Evolutionary conservation across 2,329 filamentous ascomycete species (phyloP).

Genomic region (Colletotrichum echinochloae): DNA sequence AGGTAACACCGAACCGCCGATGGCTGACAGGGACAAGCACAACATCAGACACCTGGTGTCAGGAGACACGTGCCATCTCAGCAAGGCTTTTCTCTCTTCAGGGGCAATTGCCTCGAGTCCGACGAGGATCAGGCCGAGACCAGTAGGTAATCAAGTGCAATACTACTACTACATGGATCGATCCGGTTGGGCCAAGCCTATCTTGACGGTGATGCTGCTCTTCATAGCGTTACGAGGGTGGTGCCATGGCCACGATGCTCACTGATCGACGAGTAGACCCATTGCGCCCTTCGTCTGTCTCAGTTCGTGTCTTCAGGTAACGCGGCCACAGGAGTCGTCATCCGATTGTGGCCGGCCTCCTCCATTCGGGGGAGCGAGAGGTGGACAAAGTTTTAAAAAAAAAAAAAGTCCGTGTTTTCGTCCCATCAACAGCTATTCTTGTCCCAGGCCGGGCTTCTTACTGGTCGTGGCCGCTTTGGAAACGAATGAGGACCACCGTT

Average conservation of each 20-base stretch:
- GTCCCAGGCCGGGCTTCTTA: constrained; percentile 24
- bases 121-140: constrained; percentile 1
- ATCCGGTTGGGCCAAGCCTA: neutral
- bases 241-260: neutral
- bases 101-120: neutral
- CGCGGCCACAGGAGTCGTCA: constrained; percentile 1
- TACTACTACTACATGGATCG: too few species aligned
- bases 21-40: constrained; percentile 38
- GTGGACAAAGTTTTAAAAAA: neutral
- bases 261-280: neutral
- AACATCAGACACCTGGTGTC: constrained; percentile 33
- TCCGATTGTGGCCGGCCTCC: constrained; percentile 19
- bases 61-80: constrained; percentile 27
- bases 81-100: constrained; percentile 6
- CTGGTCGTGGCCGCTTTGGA: constrained; percentile 17
- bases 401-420: constrained; percentile 25
- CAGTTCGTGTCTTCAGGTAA: constrained; percentile 5
- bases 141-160: neutral
- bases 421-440: constrained; percentile 36
- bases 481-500: constrained; percentile 35
- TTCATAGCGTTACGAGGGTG: neutral
- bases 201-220: neutral
- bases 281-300: neutral
- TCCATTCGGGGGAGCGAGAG: constrained; percentile 2
- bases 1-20: constrained; percentile 22